A percentile compares a stretch with the other conserved stretches of the same genome.
phyloP scores from a whole-genome alignment of 129 eudicot species.

The Saussurea involucrata region DNA sequence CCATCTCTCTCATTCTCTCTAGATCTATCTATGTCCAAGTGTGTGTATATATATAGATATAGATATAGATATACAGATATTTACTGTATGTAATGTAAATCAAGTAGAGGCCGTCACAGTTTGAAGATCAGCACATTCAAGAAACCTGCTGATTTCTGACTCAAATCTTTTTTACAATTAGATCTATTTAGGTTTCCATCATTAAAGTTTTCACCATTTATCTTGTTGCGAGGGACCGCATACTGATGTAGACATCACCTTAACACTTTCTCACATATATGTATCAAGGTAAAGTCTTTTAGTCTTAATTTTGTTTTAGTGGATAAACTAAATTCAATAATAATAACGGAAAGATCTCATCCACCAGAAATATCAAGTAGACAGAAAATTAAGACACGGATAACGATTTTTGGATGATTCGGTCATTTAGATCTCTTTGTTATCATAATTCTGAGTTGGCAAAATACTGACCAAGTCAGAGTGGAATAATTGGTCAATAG shows the following conservation, averaged over 20 bases:
- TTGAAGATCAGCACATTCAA: neutral
- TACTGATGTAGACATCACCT: constrained; percentile 7
- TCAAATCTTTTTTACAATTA: constrained; percentile 4
- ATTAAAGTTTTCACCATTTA: neutral
- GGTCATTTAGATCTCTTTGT: neutral
- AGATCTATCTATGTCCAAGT: neutral
- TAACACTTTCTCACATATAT: neutral
- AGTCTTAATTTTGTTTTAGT: neutral
- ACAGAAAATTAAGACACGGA: neutral
- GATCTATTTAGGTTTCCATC: constrained; percentile 7
- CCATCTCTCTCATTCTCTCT: neutral
- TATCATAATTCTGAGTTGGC: too few species aligned
- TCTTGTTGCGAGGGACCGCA: constrained; percentile 15
- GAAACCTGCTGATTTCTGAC: neutral
- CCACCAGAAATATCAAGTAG: neutral
- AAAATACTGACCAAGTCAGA: too few species aligned
- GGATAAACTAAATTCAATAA: neutral
- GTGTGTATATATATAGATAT: neutral
- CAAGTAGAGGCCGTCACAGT: neutral
- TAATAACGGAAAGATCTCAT: neutral
- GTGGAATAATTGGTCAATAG: too few species aligned
- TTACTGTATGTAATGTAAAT: neutral
- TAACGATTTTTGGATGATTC: neutral
- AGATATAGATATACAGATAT: neutral
- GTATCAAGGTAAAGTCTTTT: neutral